Evolutionary conservation across 352 stramenopile genomes (phyloP).

Genomic region (Phytophthora pluvialis): DNA sequence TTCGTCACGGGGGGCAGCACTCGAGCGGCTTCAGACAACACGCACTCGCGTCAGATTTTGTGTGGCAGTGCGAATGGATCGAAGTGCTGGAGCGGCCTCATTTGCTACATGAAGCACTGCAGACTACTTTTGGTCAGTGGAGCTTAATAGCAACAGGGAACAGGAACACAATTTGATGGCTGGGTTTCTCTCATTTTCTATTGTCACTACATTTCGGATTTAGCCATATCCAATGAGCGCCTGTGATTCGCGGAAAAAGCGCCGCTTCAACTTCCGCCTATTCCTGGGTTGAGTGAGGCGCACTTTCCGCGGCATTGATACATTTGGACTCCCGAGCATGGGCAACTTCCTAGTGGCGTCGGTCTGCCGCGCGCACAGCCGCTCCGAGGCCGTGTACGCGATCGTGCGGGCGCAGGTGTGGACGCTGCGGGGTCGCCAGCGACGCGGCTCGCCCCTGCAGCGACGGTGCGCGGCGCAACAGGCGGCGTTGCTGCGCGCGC

Average conservation of each 20-base stretch:
- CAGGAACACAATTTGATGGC: too few relatives aligned
- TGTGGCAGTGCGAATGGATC: constrained; percentile 47
- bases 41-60: constrained; percentile 20
- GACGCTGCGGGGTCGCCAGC: constrained; percentile 16
- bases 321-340: constrained; percentile 27
- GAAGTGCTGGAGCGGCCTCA: constrained; percentile 33
- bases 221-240: constrained; percentile 7
- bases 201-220: too few relatives aligned
- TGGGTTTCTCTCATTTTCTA: too few relatives aligned
- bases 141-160: too few relatives aligned
- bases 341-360: constrained; percentile 43
- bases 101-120: constrained; percentile 38
- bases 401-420: constrained; percentile 33
- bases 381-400: constrained; percentile 38
- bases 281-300: constrained; percentile 25
- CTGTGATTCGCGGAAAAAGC: constrained; percentile 29
- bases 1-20: constrained; percentile 20
- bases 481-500: constrained; percentile 29
- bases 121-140: constrained; percentile 21
- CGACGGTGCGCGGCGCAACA: constrained; percentile 37
- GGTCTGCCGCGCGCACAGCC: constrained; percentile 33
- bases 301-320: constrained; percentile 9
- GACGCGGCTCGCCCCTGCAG: constrained; percentile 28
- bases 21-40: constrained; percentile 24
- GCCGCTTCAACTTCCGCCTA: constrained; percentile 27